phyloP scores from a whole-genome alignment of 805 yeast genomes.

The Zygosaccharomyces kombuchaensis region DNA sequence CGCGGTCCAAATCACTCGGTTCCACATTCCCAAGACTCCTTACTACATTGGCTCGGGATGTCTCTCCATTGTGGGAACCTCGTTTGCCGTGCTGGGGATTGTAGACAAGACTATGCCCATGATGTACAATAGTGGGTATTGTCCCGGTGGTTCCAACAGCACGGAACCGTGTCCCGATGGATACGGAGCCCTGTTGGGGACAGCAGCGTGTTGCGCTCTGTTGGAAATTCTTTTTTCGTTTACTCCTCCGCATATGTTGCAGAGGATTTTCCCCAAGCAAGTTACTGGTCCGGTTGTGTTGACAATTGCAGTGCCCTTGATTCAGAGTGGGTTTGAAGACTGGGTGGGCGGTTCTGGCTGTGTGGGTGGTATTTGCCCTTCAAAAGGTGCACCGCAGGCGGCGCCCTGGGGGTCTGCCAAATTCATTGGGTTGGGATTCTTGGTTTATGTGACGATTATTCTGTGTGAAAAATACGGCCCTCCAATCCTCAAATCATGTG shows the following conservation, averaged over 20 bases:
- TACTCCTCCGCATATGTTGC: constrained; percentile 66
- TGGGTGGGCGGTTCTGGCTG: constrained; percentile 88
- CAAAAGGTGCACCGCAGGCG: constrained; percentile 48
- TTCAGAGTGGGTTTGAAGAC: constrained; percentile 70
- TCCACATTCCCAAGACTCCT: constrained; percentile 68
- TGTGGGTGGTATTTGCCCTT: constrained; percentile 44
- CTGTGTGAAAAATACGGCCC: constrained; percentile 84
- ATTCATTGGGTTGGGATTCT: constrained; percentile 82
- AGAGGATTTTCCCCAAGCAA: constrained; percentile 76
- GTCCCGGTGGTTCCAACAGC: constrained; percentile 64
- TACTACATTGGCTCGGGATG: constrained; percentile 85
- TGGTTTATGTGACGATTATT: constrained; percentile 70
- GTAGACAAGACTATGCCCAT: constrained; percentile 70
- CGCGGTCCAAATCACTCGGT: constrained; percentile 70
- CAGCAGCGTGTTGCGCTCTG: constrained; percentile 73
- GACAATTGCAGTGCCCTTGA: constrained; percentile 69
- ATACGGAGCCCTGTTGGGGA: constrained; percentile 80
- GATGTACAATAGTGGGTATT: constrained; percentile 70
- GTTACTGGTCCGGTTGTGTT: constrained; percentile 93
- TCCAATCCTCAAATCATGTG: constrained; percentile 92
- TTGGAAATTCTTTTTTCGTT: constrained; percentile 71
- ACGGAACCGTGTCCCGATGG: constrained; percentile 83
- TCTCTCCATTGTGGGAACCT: constrained; percentile 85
- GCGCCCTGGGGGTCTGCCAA: constrained; percentile 82
- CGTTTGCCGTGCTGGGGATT: constrained; percentile 82